These are phyloP conservation scores for Pittosporum tobira DNA, from an alignment of 129 eudicot species.

Conservation along the genomic window DNA sequence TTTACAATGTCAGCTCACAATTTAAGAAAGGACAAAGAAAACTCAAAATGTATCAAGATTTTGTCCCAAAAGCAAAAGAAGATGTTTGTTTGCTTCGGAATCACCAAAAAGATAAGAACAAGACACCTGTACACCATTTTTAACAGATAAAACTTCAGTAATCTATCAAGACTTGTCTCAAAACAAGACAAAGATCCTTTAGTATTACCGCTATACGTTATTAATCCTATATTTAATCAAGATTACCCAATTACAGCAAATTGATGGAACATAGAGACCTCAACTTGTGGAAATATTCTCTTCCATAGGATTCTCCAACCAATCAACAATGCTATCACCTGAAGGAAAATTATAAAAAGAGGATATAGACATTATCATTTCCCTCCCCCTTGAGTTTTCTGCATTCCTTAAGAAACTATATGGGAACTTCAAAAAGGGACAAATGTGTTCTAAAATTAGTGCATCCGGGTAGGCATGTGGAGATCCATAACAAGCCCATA, in stretches of 20 bases:
- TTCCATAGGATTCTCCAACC: constrained; percentile 5
- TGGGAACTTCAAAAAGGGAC: constrained; percentile 40
- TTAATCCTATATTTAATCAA: constrained; percentile 1
- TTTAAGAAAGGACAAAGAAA: not conserved
- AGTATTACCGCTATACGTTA: not conserved
- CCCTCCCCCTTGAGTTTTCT: constrained; percentile 14
- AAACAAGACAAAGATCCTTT: constrained; percentile 14
- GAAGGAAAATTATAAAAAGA: constrained; percentile 18
- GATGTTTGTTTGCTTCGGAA: constrained; percentile 10
- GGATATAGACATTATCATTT: not conserved
- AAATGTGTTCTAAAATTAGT: constrained; percentile 48
- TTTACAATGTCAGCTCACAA: not conserved
- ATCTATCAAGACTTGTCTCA: not conserved
- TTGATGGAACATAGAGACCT: constrained; percentile 24
- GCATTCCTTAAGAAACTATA: constrained; percentile 10
- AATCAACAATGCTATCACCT: not conserved
- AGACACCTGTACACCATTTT: constrained; percentile 12
- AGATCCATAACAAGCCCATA: constrained; percentile 27
- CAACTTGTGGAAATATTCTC: constrained; percentile 10
- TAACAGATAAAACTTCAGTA: not conserved
- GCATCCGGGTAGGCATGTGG: constrained; percentile 48
- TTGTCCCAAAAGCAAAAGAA: no score
- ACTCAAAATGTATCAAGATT: not conserved
- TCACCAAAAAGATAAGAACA: constrained; percentile 13
- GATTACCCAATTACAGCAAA: constrained; percentile 17